These are phyloP conservation scores for Jaltomata sinuosa DNA, from an alignment of 257 asterid species.

Conservation along the genomic window DNA sequence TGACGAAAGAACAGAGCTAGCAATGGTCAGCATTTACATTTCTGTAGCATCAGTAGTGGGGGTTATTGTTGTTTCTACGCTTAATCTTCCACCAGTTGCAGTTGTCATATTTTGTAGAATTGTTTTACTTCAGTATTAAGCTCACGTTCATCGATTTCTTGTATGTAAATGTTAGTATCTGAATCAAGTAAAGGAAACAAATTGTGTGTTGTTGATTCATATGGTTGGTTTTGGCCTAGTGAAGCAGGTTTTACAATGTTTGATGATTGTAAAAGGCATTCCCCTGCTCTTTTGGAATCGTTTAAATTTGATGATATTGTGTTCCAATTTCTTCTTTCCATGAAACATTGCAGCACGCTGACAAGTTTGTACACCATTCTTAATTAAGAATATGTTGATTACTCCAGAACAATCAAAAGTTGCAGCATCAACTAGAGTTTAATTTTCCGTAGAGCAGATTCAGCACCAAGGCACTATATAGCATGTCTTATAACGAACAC, in stretches of 20 bases:
- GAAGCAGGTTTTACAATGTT: background rate
- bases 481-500: background rate
- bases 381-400: too few relatives aligned
- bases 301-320: background rate
- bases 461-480: background rate
- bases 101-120: background rate
- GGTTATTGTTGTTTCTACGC: background rate
- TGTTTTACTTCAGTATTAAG: background rate
- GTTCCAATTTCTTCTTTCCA: background rate
- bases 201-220: background rate
- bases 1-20: constrained; percentile 29
- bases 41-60: background rate
- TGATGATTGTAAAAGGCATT: background rate
- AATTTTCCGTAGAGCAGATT: background rate
- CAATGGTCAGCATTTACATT: background rate
- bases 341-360: too few relatives aligned
- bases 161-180: background rate
- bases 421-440: background rate
- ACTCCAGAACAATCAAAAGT: background rate
- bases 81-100: background rate
- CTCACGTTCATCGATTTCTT: background rate
- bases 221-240: background rate
- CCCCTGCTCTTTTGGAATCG: background rate
- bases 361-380: too few relatives aligned
- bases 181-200: background rate